Evolutionary conservation across 257 asterid genomes (phyloP).

Genomic region (Salvia hispanica): DNA sequence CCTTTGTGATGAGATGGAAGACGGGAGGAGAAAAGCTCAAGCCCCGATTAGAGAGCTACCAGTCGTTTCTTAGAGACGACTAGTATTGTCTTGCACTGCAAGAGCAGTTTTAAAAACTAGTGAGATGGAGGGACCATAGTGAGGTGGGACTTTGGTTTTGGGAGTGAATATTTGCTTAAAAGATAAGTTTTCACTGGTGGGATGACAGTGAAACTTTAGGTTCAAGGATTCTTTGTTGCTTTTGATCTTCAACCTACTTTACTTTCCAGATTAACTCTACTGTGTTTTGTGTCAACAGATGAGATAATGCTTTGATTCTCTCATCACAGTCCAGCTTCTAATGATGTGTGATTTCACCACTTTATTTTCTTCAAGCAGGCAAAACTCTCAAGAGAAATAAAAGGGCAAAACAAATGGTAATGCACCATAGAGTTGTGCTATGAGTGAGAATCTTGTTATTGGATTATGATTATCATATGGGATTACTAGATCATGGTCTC

Average conservation of each 20-base stretch:
- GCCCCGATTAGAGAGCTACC: constrained; percentile 18
- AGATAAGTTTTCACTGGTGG: constrained; percentile 76
- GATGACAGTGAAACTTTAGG: constrained; percentile 66
- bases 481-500: constrained; percentile 7
- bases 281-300: constrained; percentile 33
- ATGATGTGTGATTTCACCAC: constrained; percentile 26
- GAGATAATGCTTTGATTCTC: constrained; percentile 28
- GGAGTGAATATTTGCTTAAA: constrained; percentile 79
- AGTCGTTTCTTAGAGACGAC: constrained; percentile 30
- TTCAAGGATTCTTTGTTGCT: constrained; percentile 62
- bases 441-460: constrained; percentile 2
- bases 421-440: constrained; percentile 8
- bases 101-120: constrained; percentile 39
- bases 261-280: constrained; percentile 26
- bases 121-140: too few species aligned
- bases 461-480: constrained; percentile 6
- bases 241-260: constrained; percentile 38
- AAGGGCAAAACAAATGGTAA: constrained; percentile 8
- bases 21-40: constrained; percentile 1
- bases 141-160: constrained; percentile 48
- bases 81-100: constrained; percentile 32
- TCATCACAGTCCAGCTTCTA: constrained; percentile 19
- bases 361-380: constrained; percentile 42
- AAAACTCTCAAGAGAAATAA: constrained; percentile 61
- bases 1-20: constrained; percentile 15